These are phyloP conservation scores for Isoetes taiwanensis DNA, from an alignment of 75 land plant genomes.

Conservation along the genomic window DNA sequence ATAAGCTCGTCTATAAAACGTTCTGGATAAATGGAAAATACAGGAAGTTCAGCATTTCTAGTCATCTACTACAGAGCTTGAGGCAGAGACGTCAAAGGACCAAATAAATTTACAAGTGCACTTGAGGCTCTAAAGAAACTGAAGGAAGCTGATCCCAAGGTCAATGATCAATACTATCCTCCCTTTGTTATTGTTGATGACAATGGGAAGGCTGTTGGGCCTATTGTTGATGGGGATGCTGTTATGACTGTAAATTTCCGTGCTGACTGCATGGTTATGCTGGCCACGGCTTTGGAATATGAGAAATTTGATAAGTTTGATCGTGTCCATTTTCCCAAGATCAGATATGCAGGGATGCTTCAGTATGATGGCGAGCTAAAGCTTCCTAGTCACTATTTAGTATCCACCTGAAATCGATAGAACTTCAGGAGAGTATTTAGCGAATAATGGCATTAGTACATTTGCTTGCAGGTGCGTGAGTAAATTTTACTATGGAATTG, in stretches of 20 bases:
- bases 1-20: no score
- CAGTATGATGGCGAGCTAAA: slow-evolving; percentile 97
- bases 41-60: no score
- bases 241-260: slow-evolving; percentile 92
- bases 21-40: no score
- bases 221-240: slow-evolving; percentile 93
- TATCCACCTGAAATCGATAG: slow-evolving; percentile 90
- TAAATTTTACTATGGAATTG: neutral
- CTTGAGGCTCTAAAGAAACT: slow-evolving; percentile 82
- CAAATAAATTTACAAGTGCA: slow-evolving; percentile 65
- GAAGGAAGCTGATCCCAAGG: slow-evolving; percentile 41
- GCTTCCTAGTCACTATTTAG: slow-evolving; percentile 77
- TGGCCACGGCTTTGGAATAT: slow-evolving; percentile 85
- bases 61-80: no score
- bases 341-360: slow-evolving; percentile 93
- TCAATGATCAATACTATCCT: slow-evolving; percentile 80
- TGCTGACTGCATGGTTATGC: slow-evolving; percentile 96
- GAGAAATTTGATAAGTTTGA: slow-evolving; percentile 84
- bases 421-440: slow-evolving; percentile 95
- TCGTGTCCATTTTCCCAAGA: slow-evolving; percentile 71
- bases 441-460: slow-evolving; percentile 70
- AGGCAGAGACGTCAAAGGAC: no score
- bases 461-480: slow-evolving; percentile 86
- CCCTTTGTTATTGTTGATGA: slow-evolving; percentile 96
- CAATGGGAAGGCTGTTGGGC: slow-evolving; percentile 72